A percentile compares a stretch with the other conserved stretches of the same genome.
phyloP scores from a whole-genome alignment of 345 rosid species.

The Arabidopsis suecica region DNA sequence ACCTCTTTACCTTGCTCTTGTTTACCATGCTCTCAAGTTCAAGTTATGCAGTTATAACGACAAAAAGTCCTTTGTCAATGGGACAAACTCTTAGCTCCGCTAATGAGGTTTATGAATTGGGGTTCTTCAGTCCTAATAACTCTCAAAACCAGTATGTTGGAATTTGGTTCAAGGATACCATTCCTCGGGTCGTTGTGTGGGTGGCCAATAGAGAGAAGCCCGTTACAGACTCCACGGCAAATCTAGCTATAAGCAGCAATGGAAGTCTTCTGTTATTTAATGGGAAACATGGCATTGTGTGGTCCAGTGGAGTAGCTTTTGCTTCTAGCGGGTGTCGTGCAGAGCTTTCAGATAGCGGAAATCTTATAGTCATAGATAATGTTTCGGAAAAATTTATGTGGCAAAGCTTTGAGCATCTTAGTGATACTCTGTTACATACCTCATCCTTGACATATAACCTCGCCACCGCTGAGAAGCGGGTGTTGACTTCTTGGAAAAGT shows the following conservation, averaged over 20 bases:
- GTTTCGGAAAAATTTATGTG: conserved; percentile 22
- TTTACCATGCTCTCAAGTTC: background rate
- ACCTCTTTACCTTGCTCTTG: background rate
- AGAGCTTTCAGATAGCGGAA: conserved; percentile 64
- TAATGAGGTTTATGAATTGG: conserved; percentile 37
- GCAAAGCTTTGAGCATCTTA: conserved; percentile 46
- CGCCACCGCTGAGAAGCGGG: conserved; percentile 3
- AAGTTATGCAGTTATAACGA: conserved; percentile 28
- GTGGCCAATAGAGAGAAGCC: conserved; percentile 59
- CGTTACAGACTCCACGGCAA: conserved; percentile 28
- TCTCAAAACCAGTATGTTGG: conserved; percentile 43
- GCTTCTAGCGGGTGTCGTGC: conserved; percentile 40
- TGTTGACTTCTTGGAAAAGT: conserved; percentile 52
- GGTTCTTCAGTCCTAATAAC: conserved; percentile 43
- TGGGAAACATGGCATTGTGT: conserved; percentile 28
- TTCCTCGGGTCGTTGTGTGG: conserved; percentile 46
- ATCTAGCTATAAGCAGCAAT: conserved; percentile 31
- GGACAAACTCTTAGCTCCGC: conserved; percentile 39
- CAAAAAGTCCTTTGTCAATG: conserved; percentile 33
- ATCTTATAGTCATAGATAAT: conserved; percentile 57
- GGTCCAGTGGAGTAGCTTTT: conserved; percentile 32
- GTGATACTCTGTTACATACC: conserved; percentile 40
- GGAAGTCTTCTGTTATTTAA: conserved; percentile 39
- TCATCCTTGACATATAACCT: conserved; percentile 34
- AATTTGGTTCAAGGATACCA: conserved; percentile 46